A percentile compares a stretch with the other conserved stretches of the same genome.
Evolutionary conservation across 345 rosid genomes (phyloP).

Genomic region (Dipteronia sinensis): DNA sequence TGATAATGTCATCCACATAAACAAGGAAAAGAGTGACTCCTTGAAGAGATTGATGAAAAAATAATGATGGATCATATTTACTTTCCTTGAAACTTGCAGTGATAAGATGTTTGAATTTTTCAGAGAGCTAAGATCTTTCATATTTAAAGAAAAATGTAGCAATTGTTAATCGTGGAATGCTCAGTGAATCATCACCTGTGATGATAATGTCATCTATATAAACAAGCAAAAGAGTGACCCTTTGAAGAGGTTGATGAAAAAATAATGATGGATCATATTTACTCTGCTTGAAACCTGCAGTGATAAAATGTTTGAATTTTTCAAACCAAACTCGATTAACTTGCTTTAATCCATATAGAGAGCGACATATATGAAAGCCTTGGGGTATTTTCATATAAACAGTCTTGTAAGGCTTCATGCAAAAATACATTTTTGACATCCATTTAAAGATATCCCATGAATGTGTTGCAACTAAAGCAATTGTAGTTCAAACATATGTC

Average conservation of each 20-base stretch:
- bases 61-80: background rate
- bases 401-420: background rate
- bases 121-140: conserved; percentile 11
- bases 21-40: background rate
- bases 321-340: background rate
- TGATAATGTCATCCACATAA: background rate
- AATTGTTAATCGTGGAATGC: too few relatives aligned
- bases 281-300: background rate
- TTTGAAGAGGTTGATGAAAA: background rate
- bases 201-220: background rate
- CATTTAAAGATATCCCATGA: background rate
- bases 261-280: background rate
- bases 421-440: conserved; percentile 11
- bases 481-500: background rate
- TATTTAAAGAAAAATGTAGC: background rate
- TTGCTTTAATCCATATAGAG: conserved; percentile 3
- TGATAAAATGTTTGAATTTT: background rate
- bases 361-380: background rate
- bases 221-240: background rate
- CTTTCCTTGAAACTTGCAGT: background rate
- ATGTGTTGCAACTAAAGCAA: background rate
- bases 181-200: background rate
- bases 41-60: background rate
- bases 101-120: background rate
- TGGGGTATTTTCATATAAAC: background rate